These are phyloP conservation scores for Aspergillus luchuensis DNA, from an alignment of 2,329 filamentous ascomycete species.

Conservation along the genomic window DNA sequence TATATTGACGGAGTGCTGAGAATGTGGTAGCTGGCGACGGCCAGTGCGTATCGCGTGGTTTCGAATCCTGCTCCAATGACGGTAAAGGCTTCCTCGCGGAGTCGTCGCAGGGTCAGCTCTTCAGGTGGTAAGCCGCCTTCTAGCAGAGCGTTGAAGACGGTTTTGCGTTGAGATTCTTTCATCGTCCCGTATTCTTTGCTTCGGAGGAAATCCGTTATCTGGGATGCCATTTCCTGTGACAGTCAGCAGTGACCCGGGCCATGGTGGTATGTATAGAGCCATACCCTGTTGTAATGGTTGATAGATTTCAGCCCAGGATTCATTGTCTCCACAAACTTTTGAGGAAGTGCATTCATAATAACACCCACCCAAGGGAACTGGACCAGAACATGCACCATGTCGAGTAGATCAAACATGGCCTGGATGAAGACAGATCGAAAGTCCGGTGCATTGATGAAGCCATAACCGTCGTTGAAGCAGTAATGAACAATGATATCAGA, in stretches of 20 bases:
- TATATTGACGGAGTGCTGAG: constrained; percentile 29
- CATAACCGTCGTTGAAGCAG: constrained; percentile 17
- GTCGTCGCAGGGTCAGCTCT: constrained; percentile 34
- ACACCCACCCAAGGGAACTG: constrained; percentile 19
- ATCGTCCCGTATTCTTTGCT: not conserved
- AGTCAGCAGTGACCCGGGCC: not conserved
- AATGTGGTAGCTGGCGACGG: constrained; percentile 35
- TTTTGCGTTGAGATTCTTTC: constrained; percentile 7
- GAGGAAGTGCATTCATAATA: constrained; percentile 17
- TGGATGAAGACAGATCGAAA: constrained; percentile 17
- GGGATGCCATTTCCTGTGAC: constrained; percentile 11
- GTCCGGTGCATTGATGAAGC: constrained; percentile 10
- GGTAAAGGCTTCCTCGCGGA: constrained; percentile 31
- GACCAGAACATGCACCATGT: constrained; percentile 11
- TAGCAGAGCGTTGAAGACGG: constrained; percentile 30
- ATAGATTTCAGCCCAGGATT: constrained; percentile 15
- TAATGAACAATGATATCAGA: constrained; percentile 21
- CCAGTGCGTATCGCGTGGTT: constrained; percentile 30
- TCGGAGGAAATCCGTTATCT: constrained; percentile 10
- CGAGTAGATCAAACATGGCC: constrained; percentile 10
- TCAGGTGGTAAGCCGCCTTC: constrained; percentile 37
- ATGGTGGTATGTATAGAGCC: not conserved
- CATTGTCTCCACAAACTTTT: constrained; percentile 9
- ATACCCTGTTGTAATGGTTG: constrained; percentile 10
- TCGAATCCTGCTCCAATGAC: constrained; percentile 33